These are phyloP conservation scores for Craspedostauros australis DNA, from an alignment of 108 stramenopile species.

Conservation along the genomic window DNA sequence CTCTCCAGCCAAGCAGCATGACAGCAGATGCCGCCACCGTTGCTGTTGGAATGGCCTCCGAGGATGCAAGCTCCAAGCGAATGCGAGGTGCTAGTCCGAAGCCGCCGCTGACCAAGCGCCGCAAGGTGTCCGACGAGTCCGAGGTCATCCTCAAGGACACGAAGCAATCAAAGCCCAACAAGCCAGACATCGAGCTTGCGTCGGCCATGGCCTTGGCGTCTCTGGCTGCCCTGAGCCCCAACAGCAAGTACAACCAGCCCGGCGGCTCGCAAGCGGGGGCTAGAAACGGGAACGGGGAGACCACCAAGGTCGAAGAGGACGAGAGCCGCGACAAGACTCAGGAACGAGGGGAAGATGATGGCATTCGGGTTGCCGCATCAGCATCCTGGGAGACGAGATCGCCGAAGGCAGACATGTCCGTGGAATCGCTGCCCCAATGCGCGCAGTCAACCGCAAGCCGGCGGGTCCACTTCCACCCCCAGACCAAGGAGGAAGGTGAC, in stretches of 20 bases:
- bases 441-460: too few relatives aligned
- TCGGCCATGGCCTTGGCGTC: slow-evolving; percentile 32
- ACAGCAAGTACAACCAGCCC: neutral
- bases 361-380: too few relatives aligned
- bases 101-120: neutral
- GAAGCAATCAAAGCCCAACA: neutral
- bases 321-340: too few relatives aligned
- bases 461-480: too few relatives aligned
- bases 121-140: neutral
- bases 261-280: neutral
- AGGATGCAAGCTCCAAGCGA: neutral
- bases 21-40: too few relatives aligned
- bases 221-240: slow-evolving; percentile 7
- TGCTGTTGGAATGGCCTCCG: neutral
- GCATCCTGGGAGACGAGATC: slow-evolving; percentile 1
- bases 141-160: neutral
- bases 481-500: too few relatives aligned
- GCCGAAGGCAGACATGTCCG: neutral
- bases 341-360: too few relatives aligned
- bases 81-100: neutral
- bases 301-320: neutral
- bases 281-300: neutral
- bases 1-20: too few relatives aligned
- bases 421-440: neutral
- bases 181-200: slow-evolving; percentile 11